A percentile compares a stretch with the other conserved stretches of the same genome.
These are phyloP conservation scores for Rubroboletus pulcherrimus DNA, from an alignment of 768 basidiomycete species.

Conservation along the genomic window DNA sequence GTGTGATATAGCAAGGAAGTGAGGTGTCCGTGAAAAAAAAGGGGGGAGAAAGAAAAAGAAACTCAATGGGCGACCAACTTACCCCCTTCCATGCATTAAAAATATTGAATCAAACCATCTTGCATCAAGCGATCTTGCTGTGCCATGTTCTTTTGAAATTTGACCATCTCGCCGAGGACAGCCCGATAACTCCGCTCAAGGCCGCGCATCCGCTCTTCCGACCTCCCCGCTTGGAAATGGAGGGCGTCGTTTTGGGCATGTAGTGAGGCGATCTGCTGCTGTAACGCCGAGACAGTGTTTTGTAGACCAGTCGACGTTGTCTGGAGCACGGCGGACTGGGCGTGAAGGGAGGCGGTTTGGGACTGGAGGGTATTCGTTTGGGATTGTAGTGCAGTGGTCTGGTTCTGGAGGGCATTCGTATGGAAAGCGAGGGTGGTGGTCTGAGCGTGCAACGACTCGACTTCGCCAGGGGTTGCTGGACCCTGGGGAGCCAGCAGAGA, in stretches of 20 bases:
- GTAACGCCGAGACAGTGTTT: conserved; percentile 22
- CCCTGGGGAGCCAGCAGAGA: conserved; percentile 6
- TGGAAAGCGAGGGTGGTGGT: no score
- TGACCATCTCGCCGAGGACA: conserved; percentile 67
- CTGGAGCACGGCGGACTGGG: conserved; percentile 33
- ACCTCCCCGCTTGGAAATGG: conserved; percentile 27
- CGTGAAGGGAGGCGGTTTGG: conserved; percentile 32
- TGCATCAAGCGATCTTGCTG: no score
- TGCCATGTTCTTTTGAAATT: conserved; percentile 3
- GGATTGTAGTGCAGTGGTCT: no score
- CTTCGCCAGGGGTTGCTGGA: conserved; percentile 8
- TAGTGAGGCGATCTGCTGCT: conserved; percentile 21
- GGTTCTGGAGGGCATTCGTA: no score
- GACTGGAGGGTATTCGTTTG: conserved; percentile 9
- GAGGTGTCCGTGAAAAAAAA: no score
- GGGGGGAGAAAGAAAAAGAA: no score
- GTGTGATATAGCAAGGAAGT: no score
- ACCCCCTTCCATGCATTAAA: no score
- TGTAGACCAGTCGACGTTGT: conserved; percentile 27
- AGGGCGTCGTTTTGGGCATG: conserved; percentile 28
- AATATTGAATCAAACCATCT: no score
- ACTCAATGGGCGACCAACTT: no score
- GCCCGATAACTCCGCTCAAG: conserved; percentile 64
- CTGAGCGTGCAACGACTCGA: conserved; percentile 21
- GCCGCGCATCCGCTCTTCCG: conserved; percentile 39